These are phyloP conservation scores for Purpureocillium takamizusanense DNA, from an alignment of 2,329 filamentous ascomycete genomes.

Conservation along the genomic window DNA sequence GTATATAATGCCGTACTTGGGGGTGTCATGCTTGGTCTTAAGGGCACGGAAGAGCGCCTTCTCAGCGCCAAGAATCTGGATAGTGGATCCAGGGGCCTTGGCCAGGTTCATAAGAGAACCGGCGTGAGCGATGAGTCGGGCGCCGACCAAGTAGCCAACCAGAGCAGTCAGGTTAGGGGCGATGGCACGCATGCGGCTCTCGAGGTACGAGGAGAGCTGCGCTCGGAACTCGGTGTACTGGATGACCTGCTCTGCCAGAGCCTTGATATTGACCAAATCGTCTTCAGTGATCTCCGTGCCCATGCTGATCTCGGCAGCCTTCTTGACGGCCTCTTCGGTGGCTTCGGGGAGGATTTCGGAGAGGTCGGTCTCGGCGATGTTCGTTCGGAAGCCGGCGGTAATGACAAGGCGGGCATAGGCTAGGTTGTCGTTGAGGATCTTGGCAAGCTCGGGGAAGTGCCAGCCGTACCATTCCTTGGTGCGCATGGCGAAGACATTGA, in stretches of 20 bases:
- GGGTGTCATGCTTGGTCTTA: constrained; percentile 98
- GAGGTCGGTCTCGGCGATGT: constrained; percentile 67
- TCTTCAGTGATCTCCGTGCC: constrained; percentile 92
- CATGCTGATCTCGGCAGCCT: constrained; percentile 94
- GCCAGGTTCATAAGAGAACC: constrained; percentile 91
- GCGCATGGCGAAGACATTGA: constrained; percentile 98
- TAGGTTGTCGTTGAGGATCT: constrained; percentile 94
- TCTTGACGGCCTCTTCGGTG: constrained; percentile 84
- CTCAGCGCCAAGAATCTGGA: constrained; percentile 96
- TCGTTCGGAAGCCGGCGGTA: constrained; percentile 80
- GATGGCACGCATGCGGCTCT: constrained; percentile 91
- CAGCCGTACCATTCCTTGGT: constrained; percentile 99
- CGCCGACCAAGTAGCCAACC: constrained; percentile 87
- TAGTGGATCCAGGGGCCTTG: constrained; percentile 89
- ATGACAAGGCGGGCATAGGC: constrained; percentile 86
- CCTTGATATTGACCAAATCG: constrained; percentile 87
- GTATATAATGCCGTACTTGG: constrained; percentile 95
- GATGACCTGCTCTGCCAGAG: constrained; percentile 88
- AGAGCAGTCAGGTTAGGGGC: constrained; percentile 92
- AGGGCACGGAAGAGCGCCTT: constrained; percentile 97
- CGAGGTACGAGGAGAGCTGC: constrained; percentile 81
- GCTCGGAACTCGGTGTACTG: constrained; percentile 83
- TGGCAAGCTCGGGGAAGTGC: constrained; percentile 98
- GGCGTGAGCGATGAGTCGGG: constrained; percentile 87
- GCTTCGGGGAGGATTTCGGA: constrained; percentile 91